These are phyloP conservation scores for Sugiyamaella novakii DNA, from an alignment of 1,139 yeast species.

Conservation along the genomic window DNA sequence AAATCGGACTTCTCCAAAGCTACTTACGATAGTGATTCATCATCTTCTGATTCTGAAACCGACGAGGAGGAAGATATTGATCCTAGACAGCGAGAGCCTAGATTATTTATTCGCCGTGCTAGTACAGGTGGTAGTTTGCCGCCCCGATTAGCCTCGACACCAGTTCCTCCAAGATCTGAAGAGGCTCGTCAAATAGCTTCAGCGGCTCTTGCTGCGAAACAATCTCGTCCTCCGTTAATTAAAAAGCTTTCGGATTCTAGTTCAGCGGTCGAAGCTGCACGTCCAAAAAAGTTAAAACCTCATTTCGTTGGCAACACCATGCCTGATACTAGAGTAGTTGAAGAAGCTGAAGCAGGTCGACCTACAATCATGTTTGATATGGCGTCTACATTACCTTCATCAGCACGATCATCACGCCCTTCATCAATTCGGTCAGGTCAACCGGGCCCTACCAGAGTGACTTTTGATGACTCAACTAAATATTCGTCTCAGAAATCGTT, in stretches of 20 bases:
- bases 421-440: conserved; percentile 17
- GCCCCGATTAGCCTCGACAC: background rate
- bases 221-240: conserved; percentile 25
- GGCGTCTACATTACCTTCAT: conserved; percentile 14
- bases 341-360: conserved; percentile 65
- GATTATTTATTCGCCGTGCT: conserved; percentile 22
- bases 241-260: conserved; percentile 25
- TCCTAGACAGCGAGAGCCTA: conserved; percentile 30
- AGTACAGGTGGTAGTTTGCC: conserved; percentile 13
- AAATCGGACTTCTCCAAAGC: conserved; percentile 42
- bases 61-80: conserved; percentile 30
- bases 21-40: conserved; percentile 33
- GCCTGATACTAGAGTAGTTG: conserved; percentile 71
- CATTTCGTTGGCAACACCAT: conserved; percentile 77
- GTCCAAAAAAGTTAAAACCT: conserved; percentile 46
- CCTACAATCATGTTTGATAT: conserved; percentile 57
- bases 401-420: conserved; percentile 16
- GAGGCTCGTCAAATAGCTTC: conserved; percentile 6
- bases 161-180: conserved; percentile 3
- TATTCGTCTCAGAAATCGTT: conserved; percentile 15
- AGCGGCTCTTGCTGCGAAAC: conserved; percentile 9
- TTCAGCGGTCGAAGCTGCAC: conserved; percentile 22
- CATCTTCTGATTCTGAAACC: conserved; percentile 26
- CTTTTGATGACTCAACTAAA: conserved; percentile 23
- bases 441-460: conserved; percentile 7